Percentiles rank a stretch among this genome's conserved stretches.
phyloP scores from a whole-genome alignment of 805 yeast species.

The Zygoascus bituminiphila region DNA sequence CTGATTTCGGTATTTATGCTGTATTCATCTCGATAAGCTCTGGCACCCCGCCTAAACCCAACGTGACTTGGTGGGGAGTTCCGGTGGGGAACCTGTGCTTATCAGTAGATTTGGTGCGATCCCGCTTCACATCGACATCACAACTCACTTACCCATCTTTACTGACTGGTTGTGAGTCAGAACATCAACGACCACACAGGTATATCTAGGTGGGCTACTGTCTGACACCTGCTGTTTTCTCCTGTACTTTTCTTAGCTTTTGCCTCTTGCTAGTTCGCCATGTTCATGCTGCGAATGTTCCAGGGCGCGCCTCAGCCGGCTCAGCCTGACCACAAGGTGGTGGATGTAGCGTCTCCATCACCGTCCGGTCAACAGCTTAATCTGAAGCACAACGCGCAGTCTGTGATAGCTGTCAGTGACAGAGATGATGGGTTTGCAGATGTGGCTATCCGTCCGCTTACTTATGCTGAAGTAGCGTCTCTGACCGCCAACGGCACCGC shows the following conservation, averaged over 20 bases:
- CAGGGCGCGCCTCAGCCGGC: neutral
- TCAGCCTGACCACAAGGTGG: neutral
- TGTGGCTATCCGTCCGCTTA: constrained; percentile 39
- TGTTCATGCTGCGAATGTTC: neutral
- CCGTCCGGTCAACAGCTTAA: neutral
- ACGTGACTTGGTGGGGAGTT: too few species aligned
- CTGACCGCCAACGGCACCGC: constrained; percentile 12
- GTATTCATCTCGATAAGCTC: neutral
- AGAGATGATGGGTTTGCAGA: constrained; percentile 38
- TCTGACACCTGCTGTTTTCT: too few species aligned
- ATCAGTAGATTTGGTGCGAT: too few species aligned
- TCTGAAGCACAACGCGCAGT: neutral
- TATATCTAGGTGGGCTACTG: too few species aligned
- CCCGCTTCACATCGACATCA: too few species aligned
- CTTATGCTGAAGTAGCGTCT: constrained; percentile 48
- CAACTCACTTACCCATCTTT: too few species aligned
- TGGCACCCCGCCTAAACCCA: too few species aligned
- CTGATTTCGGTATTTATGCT: constrained; percentile 15
- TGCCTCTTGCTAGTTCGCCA: neutral
- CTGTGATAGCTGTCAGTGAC: constrained; percentile 2
- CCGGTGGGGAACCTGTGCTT: too few species aligned
- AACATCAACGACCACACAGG: too few species aligned
- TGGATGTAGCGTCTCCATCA: neutral
- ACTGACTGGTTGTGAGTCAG: too few species aligned
- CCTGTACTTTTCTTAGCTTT: neutral